phyloP scores from a whole-genome alignment of 139 green algal genomes.

The Eudorina sp. region DNA sequence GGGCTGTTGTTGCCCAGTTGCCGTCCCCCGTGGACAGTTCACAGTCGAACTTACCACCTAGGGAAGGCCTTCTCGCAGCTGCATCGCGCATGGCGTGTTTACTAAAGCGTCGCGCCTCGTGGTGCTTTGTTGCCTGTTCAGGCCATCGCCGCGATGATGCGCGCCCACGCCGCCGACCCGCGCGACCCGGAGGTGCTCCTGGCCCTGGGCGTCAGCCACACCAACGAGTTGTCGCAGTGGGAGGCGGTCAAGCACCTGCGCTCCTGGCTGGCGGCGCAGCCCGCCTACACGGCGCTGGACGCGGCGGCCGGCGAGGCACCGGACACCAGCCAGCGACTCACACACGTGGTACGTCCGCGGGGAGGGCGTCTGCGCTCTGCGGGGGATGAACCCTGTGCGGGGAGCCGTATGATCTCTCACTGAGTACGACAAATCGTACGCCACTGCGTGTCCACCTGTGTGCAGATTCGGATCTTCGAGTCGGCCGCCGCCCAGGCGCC shows the following conservation, averaged over 20 bases:
- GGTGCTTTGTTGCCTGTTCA: too few species aligned
- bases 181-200: constrained; percentile 91
- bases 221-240: constrained; percentile 95
- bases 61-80: too few species aligned
- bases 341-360: constrained; percentile 53
- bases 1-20: too few species aligned
- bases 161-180: constrained; percentile 85
- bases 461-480: constrained; percentile 65
- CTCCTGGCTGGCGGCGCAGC: constrained; percentile 83
- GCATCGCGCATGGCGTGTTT: too few species aligned
- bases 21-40: too few species aligned
- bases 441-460: too few species aligned
- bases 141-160: constrained; percentile 91
- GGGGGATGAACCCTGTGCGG: too few species aligned
- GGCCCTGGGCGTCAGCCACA: constrained; percentile 94
- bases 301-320: constrained; percentile 43
- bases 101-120: too few species aligned
- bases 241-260: constrained; percentile 20
- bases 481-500: constrained; percentile 53
- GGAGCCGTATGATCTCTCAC: too few species aligned
- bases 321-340: constrained; percentile 74
- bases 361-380: too few species aligned
- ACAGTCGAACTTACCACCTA: too few species aligned
- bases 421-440: too few species aligned
- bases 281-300: constrained; percentile 60